Evolutionary conservation across 2,329 filamentous ascomycete genomes (phyloP), one percentile per base, ranked within the genome.

Genomic region (Penicillium crustosum): DNA sequence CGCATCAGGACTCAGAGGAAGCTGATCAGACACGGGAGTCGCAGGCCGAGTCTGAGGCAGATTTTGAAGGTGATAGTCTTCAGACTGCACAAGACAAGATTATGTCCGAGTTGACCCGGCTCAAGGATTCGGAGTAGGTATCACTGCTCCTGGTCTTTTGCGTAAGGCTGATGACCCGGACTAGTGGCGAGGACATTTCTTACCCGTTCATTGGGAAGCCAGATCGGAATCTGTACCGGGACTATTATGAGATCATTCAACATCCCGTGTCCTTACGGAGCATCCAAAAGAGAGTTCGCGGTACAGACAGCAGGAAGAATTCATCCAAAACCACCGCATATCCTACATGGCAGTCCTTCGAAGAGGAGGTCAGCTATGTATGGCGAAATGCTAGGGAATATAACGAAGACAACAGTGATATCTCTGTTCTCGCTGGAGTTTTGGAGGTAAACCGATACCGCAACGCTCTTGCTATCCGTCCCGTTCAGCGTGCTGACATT

Each of bases 391-490:
- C 92, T 0, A 89, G 87, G 68, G 88, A 88, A 58, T 97, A 93
- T 79, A 97, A 97, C 65, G 91, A 96, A 73, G 92, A 96, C 70
- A 90, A 89, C 4, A 96, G 93, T 68, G 89, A 91, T 17, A 93
- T 96, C 51, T 91, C 87, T 62, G 81, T 84, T 23, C 80, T 94
- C 60, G 91, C 91, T 0, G 84, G 87, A 49, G 87, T 94, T 59
- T 83, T 97, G 7, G 88, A 95, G 84, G 90, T 91, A 78, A 52
- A 75, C 66, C 49, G 39, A 56, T 33, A 33, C 29, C 29, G 25
- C 55, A 29, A 23, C 44, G 49, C 7, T 47, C 52, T 44, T 53
- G 43, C 27, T 8, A 19, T 3, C 27, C 3, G 15, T n/a, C 15
- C 35, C 39, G 39, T 36, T n/a, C 25, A 8, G 13, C 19, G 12